A percentile compares a stretch with the other conserved stretches of the same genome.
phyloP scores from a whole-genome alignment of 2,329 filamentous ascomycete species.

The Xylaria multiplex region DNA sequence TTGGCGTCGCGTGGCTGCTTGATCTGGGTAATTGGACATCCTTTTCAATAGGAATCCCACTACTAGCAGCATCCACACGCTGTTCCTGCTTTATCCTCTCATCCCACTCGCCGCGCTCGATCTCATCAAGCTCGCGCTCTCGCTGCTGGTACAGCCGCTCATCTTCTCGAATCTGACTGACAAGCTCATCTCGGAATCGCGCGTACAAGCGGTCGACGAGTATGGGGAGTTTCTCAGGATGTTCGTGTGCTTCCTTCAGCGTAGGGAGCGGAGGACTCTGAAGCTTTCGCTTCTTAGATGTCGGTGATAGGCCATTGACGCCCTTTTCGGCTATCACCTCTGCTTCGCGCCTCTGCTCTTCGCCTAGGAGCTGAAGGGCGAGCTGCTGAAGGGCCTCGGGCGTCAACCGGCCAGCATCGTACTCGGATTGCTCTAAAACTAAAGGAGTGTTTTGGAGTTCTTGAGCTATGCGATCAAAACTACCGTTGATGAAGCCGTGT shows the following conservation, averaged over 20 bases:
- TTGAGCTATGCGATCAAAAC: slow-evolving; percentile 78
- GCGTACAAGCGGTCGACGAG: slow-evolving; percentile 80
- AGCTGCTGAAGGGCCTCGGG: slow-evolving; percentile 82
- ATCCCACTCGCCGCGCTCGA: slow-evolving; percentile 65
- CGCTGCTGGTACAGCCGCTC: slow-evolving; percentile 74
- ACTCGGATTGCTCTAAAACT: slow-evolving; percentile 75
- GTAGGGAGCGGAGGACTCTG: slow-evolving; percentile 71
- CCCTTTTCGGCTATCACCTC: slow-evolving; percentile 52
- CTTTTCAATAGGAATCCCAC: slow-evolving; percentile 31
- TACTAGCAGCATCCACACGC: slow-evolving; percentile 32
- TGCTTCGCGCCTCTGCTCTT: slow-evolving; percentile 71
- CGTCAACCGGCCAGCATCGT: slow-evolving; percentile 77
- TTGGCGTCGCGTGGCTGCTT: slow-evolving; percentile 40
- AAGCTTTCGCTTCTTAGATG: slow-evolving; percentile 79
- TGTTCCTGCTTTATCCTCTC: slow-evolving; percentile 39
- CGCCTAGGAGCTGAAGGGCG: slow-evolving; percentile 79
- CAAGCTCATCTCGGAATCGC: slow-evolving; percentile 74
- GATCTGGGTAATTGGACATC: slow-evolving; percentile 35
- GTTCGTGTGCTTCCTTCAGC: slow-evolving; percentile 72
- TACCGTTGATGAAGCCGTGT: slow-evolving; percentile 71
- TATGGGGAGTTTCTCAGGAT: slow-evolving; percentile 73
- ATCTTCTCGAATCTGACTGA: slow-evolving; percentile 77
- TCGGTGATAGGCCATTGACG: slow-evolving; percentile 62
- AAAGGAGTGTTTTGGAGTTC: slow-evolving; percentile 78
- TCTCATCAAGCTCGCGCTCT: slow-evolving; percentile 72